Evolutionary conservation across 2,329 filamentous ascomycete species (phyloP).

Genomic region (Paecilomyces formosus): DNA sequence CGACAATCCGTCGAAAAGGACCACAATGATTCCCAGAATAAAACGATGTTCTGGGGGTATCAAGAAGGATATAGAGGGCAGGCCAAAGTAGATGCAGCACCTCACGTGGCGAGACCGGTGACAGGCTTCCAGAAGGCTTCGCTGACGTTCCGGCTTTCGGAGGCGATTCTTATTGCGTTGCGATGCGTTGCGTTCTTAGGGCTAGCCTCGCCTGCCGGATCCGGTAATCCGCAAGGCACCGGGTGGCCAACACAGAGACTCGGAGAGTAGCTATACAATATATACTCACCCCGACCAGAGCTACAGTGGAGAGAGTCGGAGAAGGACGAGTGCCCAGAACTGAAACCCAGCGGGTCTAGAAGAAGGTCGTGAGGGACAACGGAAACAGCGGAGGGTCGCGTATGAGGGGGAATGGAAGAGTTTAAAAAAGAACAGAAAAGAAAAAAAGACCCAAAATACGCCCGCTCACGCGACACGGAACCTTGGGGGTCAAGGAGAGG

Average conservation of each 20-base stretch:
- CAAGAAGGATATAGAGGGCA: not conserved
- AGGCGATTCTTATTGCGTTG: not conserved
- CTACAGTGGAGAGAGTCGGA: not conserved
- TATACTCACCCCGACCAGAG: not conserved
- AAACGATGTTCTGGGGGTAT: not conserved
- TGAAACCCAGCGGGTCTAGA: not conserved
- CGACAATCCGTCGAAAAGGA: not conserved
- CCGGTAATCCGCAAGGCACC: not conserved
- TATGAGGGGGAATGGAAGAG: not conserved
- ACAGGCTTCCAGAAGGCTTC: not conserved
- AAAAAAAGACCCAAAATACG: not conserved
- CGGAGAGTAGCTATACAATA: not conserved
- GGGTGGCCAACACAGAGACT: not conserved
- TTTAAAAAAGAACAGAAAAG: conserved; percentile 5
- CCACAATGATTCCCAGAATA: not conserved
- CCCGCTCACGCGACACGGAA: conserved; percentile 1
- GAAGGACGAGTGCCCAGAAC: not conserved
- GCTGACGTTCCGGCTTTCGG: not conserved
- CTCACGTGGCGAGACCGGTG: conserved; percentile 3
- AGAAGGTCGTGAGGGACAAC: not conserved
- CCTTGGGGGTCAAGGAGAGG: not conserved
- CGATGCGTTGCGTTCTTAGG: no score
- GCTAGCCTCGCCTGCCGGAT: not conserved
- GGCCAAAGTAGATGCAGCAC: not conserved
- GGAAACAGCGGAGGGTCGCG: not conserved